A percentile compares a stretch with the other conserved stretches of the same genome.
Conservation (phyloP, 1,139 yeast species). For the Geotrichum macrosporum region DNA sequence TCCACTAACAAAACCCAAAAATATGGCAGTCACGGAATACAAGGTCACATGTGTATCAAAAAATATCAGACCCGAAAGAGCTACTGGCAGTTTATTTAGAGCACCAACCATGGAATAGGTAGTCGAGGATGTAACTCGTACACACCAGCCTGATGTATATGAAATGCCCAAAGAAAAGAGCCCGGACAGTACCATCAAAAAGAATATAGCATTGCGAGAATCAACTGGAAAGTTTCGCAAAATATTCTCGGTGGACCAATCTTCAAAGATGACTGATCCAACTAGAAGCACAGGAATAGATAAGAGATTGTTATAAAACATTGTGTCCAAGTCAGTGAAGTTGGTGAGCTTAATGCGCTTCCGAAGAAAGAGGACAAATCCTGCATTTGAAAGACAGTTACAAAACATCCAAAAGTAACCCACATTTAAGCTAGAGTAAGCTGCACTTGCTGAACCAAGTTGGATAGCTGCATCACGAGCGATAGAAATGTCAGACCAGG, state of each 20-base stretch:
- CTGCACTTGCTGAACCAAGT: slow-evolving; percentile 32
- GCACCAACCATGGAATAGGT: slow-evolving; percentile 99
- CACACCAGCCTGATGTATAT: slow-evolving; percentile 99
- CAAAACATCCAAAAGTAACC: slow-evolving; percentile 97
- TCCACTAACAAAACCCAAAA: slow-evolving; percentile 91
- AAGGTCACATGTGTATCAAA: slow-evolving; percentile 94
- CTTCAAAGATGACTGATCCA: slow-evolving; percentile 74
- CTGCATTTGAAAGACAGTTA: slow-evolving; percentile 91
- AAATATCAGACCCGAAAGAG: slow-evolving; percentile 87
- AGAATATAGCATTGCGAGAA: slow-evolving; percentile 59
- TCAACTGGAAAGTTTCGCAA: slow-evolving; percentile 71
- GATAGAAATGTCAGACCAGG: slow-evolving; percentile 71
- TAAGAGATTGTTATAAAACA: slow-evolving; percentile 92
- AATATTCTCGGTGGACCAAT: slow-evolving; percentile 83
- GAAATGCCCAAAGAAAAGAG: slow-evolving; percentile 93
- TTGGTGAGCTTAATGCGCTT: slow-evolving; percentile 95
- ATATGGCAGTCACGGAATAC: slow-evolving; percentile 83
- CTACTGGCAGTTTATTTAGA: slow-evolving; percentile 94
- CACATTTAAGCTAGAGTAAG: slow-evolving; percentile 45
- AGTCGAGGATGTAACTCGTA: slow-evolving; percentile 95
- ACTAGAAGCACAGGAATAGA: slow-evolving; percentile 82
- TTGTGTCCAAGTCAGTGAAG: slow-evolving; percentile 96
- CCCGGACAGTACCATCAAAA: slow-evolving; percentile 89
- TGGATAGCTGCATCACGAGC: slow-evolving; percentile 34
- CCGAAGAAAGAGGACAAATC: slow-evolving; percentile 91